Evolutionary conservation across 1,284 basidiomycete species (phyloP), one percentile per base, ranked within the genome.

Genomic region (Mycosarcoma maydis): DNA sequence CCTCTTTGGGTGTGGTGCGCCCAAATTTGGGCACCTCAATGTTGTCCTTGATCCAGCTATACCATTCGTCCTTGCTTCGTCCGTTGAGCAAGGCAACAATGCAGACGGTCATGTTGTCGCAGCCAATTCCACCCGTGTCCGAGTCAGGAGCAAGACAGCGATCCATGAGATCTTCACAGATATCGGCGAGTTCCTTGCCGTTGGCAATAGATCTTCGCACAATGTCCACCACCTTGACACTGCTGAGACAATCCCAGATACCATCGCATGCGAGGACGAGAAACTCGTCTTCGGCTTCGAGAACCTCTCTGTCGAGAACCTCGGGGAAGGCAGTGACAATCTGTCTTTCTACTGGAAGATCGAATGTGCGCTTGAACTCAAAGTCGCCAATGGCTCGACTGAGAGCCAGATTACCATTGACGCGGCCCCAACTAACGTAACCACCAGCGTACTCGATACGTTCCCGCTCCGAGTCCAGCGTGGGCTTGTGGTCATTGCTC

Each of bases 21-120:
- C 90, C 89, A 82, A 89, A 85, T 48, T 88, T 86, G 33, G 86
- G 86, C 10, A 48, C 41, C 74, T 94, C 87, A 37, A 95, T 91
- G 38, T 94, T 88, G 47, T 93, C 87, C 65, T 87, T 89, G 71
- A 99, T 84, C 96, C 94, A 98, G 22, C 86, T 83, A 80, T 91
- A 92, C 96, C 96, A 99, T 80, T 96, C 89, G 67, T 92, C 90
- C 81, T 90, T 88, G 14, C 92, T 92, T 59, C 89, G 88, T 27
- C 92, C 94, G 67, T 91, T 87, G 27, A 96, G 86, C 44, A 98
- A 82, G 4, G 92, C 96, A 43, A 98, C 88, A 57, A 98, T 87
- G 72, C 97, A 87, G 51, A 96, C 86, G 0, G 96, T 98, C 96
- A 99, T 99, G 85, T 99, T 98, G 85, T 99, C 96, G 81, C 94